phyloP scores from a whole-genome alignment of 2,329 filamentous ascomycete species.

The Beauveria pseudobassiana region DNA sequence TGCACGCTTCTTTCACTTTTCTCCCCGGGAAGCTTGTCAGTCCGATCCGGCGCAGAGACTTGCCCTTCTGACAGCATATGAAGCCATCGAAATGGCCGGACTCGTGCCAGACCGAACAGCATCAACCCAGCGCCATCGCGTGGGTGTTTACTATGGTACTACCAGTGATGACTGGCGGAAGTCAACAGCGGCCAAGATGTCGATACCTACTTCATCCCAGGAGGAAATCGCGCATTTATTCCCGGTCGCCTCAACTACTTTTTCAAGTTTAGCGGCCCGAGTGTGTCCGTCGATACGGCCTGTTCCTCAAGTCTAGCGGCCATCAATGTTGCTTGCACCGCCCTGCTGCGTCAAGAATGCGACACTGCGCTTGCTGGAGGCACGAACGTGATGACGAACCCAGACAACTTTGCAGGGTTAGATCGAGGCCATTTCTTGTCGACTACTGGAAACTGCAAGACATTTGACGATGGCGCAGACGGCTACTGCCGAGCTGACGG shows the following conservation, averaged over 20 bases:
- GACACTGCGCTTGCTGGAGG: conserved; percentile 59
- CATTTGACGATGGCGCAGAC: conserved; percentile 50
- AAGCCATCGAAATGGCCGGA: conserved; percentile 62
- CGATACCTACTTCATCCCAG: conserved; percentile 47
- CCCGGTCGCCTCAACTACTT: conserved; percentile 66
- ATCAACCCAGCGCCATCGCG: conserved; percentile 51
- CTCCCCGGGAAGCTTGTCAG: conserved; percentile 56
- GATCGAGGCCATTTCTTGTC: conserved; percentile 60
- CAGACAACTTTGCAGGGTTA: conserved; percentile 57
- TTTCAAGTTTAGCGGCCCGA: conserved; percentile 69
- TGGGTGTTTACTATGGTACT: conserved; percentile 69
- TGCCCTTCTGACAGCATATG: conserved; percentile 65
- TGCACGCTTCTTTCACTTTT: conserved; percentile 72
- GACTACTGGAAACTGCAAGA: conserved; percentile 33
- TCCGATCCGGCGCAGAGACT: conserved; percentile 69
- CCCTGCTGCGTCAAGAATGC: conserved; percentile 54
- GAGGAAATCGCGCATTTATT: conserved; percentile 31
- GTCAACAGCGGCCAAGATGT: conserved; percentile 62
- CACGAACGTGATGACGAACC: conserved; percentile 57
- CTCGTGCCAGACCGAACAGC: conserved; percentile 60
- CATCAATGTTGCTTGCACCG: conserved; percentile 38
- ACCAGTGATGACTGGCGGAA: conserved; percentile 73
- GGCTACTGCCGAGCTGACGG: conserved; percentile 49
- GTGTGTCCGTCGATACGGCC: conserved; percentile 67
- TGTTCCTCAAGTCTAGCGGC: conserved; percentile 70